Conservation (phyloP, 768 basidiomycete genomes). For the Amanita fuliginea region DNA sequence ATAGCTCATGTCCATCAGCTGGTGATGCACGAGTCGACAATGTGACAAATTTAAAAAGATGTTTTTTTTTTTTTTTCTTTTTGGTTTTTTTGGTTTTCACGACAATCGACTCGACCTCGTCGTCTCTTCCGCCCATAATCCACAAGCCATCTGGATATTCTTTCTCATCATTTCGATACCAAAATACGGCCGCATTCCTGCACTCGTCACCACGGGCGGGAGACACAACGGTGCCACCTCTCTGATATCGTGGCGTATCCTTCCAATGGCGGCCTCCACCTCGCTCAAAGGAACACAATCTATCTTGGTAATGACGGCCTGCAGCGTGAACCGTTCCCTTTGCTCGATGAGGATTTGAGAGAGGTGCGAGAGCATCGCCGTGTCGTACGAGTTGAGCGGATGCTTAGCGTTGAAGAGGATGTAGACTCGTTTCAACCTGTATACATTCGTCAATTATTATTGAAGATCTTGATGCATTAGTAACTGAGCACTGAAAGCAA, state of each 20-base stretch:
- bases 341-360: constrained; percentile 26
- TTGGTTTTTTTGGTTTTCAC: no score
- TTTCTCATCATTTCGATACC: constrained; percentile 47
- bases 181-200: constrained; percentile 34
- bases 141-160: constrained; percentile 50
- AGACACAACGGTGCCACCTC: constrained; percentile 49
- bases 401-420: constrained; percentile 63
- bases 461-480: no score
- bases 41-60: neutral
- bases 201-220: constrained; percentile 51
- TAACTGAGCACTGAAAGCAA: no score
- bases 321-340: constrained; percentile 44
- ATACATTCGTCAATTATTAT: no score
- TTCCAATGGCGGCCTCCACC: constrained; percentile 23
- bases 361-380: constrained; percentile 50
- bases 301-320: constrained; percentile 64
- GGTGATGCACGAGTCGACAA: constrained; percentile 1
- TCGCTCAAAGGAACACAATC: constrained; percentile 35
- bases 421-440: constrained; percentile 59
- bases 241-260: constrained; percentile 41
- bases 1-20: neutral
- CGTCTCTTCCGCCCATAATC: neutral
- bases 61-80: no score
- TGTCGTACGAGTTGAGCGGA: constrained; percentile 43
- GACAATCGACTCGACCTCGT: neutral